phyloP scores from a whole-genome alignment of 2,329 filamentous ascomycete species.

The Domatiomyces catenatus region DNA sequence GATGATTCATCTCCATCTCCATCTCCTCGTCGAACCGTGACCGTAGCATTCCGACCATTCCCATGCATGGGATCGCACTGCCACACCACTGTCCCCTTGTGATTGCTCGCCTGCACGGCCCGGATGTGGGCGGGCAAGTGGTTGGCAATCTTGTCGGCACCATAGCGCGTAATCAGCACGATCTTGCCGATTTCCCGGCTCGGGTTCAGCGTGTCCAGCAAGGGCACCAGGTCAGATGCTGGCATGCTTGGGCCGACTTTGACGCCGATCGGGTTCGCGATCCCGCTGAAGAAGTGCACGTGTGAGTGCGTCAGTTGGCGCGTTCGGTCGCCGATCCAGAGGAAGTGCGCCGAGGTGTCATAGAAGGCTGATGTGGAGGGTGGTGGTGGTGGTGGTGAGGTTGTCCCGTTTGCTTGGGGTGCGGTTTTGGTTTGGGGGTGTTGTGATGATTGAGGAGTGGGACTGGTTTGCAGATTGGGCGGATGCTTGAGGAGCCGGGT shows the following conservation, averaged over 20 bases:
- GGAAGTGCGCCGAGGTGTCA: conserved; percentile 87
- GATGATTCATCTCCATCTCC: no score
- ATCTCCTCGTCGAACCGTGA: conserved; percentile 26
- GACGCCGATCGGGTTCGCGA: conserved; percentile 89
- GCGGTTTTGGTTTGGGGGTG: conserved; percentile 14
- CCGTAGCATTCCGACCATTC: conserved; percentile 38
- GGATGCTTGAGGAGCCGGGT: conserved; percentile 62
- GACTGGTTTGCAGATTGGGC: conserved; percentile 21
- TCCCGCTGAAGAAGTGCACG: conserved; percentile 92
- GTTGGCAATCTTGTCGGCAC: conserved; percentile 56
- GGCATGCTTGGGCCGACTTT: conserved; percentile 86
- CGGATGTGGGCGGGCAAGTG: conserved; percentile 76
- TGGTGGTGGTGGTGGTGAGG: conserved; percentile 3
- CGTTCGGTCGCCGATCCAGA: conserved; percentile 97
- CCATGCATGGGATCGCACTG: conserved; percentile 99
- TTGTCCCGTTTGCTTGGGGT: conserved; percentile 1
- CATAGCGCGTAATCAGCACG: conserved; percentile 91
- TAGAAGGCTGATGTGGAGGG: conserved; percentile 53
- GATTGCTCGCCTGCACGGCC: conserved; percentile 65
- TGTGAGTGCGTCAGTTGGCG: conserved; percentile 85
- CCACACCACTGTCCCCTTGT: conserved; percentile 58
- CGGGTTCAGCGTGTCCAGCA: conserved; percentile 80
- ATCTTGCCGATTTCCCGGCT: conserved; percentile 72
- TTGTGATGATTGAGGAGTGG: conserved; percentile 15
- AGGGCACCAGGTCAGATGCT: conserved; percentile 54